phyloP scores from a whole-genome alignment of 2,329 filamentous ascomycete species.

The Rhinocladiella mackenziei region DNA sequence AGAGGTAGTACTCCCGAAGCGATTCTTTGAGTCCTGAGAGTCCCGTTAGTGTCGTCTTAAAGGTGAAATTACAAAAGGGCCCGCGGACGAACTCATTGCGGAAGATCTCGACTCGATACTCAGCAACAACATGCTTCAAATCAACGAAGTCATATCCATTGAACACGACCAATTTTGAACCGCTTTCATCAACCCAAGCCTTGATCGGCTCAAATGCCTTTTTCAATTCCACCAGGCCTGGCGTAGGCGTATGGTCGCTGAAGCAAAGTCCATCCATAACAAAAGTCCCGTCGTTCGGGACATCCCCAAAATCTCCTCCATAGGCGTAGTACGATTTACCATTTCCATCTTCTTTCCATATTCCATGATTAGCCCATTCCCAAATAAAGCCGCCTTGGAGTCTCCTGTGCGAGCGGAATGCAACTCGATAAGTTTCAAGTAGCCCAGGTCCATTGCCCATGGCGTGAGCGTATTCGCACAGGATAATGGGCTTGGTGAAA shows the following conservation, averaged over 20 bases:
- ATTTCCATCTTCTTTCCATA: constrained; percentile 36
- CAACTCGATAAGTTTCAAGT: constrained; percentile 63
- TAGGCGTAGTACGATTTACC: constrained; percentile 54
- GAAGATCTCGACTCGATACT: constrained; percentile 46
- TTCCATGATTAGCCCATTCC: constrained; percentile 63
- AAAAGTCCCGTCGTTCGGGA: constrained; percentile 58
- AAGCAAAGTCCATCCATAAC: constrained; percentile 59
- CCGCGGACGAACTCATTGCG: constrained; percentile 39
- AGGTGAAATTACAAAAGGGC: neutral
- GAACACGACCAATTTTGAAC: constrained; percentile 39
- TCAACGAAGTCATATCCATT: constrained; percentile 25
- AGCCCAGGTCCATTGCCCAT: constrained; percentile 73
- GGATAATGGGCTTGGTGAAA: constrained; percentile 40
- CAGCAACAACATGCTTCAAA: constrained; percentile 18
- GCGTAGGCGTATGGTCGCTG: constrained; percentile 54
- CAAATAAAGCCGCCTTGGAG: constrained; percentile 66
- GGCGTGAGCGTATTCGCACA: constrained; percentile 56
- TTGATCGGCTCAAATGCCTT: constrained; percentile 56
- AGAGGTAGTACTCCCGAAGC: constrained; percentile 12
- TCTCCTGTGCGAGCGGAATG: constrained; percentile 57
- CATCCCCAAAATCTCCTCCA: constrained; percentile 60
- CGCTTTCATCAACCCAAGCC: constrained; percentile 48
- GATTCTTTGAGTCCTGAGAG: constrained; percentile 6
- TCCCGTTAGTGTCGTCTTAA: neutral
- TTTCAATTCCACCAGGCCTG: constrained; percentile 55